Evolutionary conservation across 768 basidiomycete genomes (phyloP).

Genomic region (Kwoniella dejecticola): DNA sequence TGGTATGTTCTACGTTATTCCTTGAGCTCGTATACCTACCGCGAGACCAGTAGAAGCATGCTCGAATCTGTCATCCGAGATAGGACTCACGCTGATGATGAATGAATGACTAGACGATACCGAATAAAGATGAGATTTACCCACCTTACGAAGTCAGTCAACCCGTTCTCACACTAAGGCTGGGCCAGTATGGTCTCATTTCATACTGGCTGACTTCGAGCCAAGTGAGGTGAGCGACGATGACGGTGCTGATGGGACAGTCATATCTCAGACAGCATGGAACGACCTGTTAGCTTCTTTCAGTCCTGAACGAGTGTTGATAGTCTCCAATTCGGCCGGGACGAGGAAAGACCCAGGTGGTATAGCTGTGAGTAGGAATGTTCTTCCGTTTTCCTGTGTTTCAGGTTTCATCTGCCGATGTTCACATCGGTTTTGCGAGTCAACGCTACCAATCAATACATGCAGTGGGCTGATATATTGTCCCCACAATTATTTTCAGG

Average conservation of each 20-base stretch:
- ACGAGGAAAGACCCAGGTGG: constrained; percentile 69
- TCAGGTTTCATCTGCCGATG: too few relatives aligned
- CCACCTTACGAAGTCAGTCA: constrained; percentile 70
- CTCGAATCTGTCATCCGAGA: neutral
- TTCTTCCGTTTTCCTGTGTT: neutral
- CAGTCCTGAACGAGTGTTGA: constrained; percentile 74
- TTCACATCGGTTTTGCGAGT: too few relatives aligned
- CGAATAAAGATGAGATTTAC: constrained; percentile 72
- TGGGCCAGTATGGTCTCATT: too few relatives aligned
- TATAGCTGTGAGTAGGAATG: constrained; percentile 68
- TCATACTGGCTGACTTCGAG: neutral
- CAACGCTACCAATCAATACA: neutral
- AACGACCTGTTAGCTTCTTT: constrained; percentile 69
- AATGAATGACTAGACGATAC: constrained; percentile 66
- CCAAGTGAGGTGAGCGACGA: neutral
- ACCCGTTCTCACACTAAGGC: too few relatives aligned
- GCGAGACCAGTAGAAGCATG: neutral
- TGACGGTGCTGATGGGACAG: neutral
- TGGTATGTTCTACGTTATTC: constrained; percentile 66
- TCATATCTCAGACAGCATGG: constrained; percentile 61
- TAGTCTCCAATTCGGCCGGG: constrained; percentile 94
- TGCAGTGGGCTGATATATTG: neutral
- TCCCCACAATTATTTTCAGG: constrained; percentile 59
- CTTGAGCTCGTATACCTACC: neutral
- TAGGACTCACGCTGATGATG: neutral